Evolutionary conservation across 2,329 filamentous ascomycete genomes (phyloP), one percentile per base, ranked within the genome.

Genomic region (Dothistroma pini): DNA sequence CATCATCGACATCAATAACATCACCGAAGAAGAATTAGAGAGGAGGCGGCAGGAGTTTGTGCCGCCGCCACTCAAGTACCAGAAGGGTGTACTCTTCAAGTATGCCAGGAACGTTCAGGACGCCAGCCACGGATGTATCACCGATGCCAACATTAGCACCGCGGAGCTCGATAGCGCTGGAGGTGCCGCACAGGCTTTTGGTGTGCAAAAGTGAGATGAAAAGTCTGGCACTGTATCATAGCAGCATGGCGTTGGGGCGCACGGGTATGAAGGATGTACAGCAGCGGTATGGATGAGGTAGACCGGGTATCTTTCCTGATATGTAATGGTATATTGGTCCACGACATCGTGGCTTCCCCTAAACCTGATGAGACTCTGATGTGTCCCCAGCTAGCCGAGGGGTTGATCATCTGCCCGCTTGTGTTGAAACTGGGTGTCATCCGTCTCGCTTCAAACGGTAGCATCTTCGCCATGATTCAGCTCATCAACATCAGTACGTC

Each of bases 21-120:
- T 93, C 8, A 79, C 84, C 14, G 83, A 89, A 22, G 82, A 83
- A 59, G 89, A 91, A 75, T 69, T 86, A 62, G 78, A 76, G 31
- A 74, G 77, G 71, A 72, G 84, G 66, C 78, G 76, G 69, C 77
- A 80, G 68, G 78, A 78, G 60, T 86, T 80, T 74, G 76, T 75
- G 48, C 79, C 81, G n/a, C 83, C 83, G 35, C 75, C 78, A 51
- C 68, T 83, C 59, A 86, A 85, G 75, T 85, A 86, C 71, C 76
- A 74, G 50, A 83, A 82, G 76, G 84, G 84, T 9, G 85, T 82
- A 49, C 70, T 86, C 61, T 84, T 80, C 70, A 86, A 86, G 76
- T 86, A 86, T 68, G 79, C 82, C 6, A 76, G 78, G 68, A 75
- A 79, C 54, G 84, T 86, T 54, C 76, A 79, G 69, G 81, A 86